Evolutionary conservation across 2,329 filamentous ascomycete genomes (phyloP).

Genomic region (Pseudogymnoascus sp.): DNA sequence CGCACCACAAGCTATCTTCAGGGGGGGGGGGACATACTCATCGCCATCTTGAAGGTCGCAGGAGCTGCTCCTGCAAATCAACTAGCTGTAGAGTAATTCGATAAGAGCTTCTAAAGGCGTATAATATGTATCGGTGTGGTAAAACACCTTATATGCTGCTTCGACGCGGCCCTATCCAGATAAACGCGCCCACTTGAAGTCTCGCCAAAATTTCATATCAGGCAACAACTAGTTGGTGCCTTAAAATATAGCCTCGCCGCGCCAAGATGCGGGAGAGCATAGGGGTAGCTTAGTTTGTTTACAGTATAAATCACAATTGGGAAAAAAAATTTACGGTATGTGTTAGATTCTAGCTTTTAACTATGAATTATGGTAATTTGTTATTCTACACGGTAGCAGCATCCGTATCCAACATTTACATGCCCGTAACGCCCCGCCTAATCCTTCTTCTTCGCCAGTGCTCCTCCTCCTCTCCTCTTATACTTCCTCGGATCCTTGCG

Average conservation of each 20-base stretch:
- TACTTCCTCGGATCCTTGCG: slow-evolving; percentile 71
- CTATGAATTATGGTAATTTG: neutral
- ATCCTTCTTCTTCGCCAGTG: slow-evolving; percentile 1
- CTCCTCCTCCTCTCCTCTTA: slow-evolving; percentile 46
- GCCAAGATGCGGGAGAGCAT: neutral
- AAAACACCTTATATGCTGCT: slow-evolving; percentile 12
- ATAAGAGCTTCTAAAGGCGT: slow-evolving; percentile 1
- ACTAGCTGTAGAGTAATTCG: slow-evolving; percentile 6
- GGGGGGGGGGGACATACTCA: slow-evolving; percentile 43
- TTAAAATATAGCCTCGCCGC: neutral
- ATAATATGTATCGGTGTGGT: slow-evolving; percentile 4
- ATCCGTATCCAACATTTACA: neutral
- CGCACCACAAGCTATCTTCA: slow-evolving; percentile 18
- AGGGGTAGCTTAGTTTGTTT: neutral
- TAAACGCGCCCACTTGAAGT: slow-evolving; percentile 9
- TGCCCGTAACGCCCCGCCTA: neutral
- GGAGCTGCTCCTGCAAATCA: slow-evolving; percentile 9
- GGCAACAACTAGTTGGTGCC: slow-evolving; percentile 8
- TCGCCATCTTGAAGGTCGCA: slow-evolving; percentile 44
- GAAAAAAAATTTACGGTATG: neutral
- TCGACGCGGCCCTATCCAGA: slow-evolving; percentile 9
- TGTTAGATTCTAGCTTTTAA: neutral
- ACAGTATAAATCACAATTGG: neutral
- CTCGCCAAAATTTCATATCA: slow-evolving; percentile 12
- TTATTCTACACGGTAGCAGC: neutral